phyloP scores from a whole-genome alignment of 345 rosid species.

The Lenwebbia sp. region DNA sequence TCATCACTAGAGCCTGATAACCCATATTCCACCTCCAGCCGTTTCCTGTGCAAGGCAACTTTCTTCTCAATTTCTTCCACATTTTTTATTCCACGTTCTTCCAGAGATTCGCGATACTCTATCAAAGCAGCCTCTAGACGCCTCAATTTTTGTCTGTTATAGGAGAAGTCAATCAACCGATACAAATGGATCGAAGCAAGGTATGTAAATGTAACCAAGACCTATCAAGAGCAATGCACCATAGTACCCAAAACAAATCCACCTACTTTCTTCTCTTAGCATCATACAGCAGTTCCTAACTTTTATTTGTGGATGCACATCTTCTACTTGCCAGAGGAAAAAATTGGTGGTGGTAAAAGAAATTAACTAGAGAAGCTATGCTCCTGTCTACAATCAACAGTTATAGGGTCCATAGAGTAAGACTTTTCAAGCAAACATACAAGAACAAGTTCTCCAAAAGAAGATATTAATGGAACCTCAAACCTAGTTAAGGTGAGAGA shows the following conservation, averaged over 20 bases:
- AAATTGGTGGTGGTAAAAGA: neutral
- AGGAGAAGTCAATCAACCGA: neutral
- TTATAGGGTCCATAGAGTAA: neutral
- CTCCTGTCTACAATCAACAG: neutral
- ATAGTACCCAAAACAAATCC: neutral
- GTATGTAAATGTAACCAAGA: neutral
- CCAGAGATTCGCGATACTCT: conserved; percentile 91
- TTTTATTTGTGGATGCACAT: neutral
- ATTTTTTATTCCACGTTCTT: conserved; percentile 74
- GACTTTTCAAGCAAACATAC: neutral
- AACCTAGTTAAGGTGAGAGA: neutral
- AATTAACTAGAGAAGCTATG: neutral
- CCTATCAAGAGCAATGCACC: neutral
- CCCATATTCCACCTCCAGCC: conserved; percentile 73
- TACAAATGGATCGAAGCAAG: neutral
- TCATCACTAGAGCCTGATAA: conserved; percentile 29
- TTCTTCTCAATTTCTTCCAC: conserved; percentile 84
- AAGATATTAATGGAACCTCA: neutral
- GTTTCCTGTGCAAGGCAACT: conserved; percentile 64
- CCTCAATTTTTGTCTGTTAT: conserved; percentile 75
- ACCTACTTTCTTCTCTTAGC: neutral
- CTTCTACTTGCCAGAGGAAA: neutral
- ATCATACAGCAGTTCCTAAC: neutral
- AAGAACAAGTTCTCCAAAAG: neutral
- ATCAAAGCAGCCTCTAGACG: conserved; percentile 87